A percentile compares a stretch with the other conserved stretches of the same genome.
Evolutionary conservation across 768 basidiomycete genomes (phyloP).

Genomic region (Rubroboletus pulcherrimus): DNA sequence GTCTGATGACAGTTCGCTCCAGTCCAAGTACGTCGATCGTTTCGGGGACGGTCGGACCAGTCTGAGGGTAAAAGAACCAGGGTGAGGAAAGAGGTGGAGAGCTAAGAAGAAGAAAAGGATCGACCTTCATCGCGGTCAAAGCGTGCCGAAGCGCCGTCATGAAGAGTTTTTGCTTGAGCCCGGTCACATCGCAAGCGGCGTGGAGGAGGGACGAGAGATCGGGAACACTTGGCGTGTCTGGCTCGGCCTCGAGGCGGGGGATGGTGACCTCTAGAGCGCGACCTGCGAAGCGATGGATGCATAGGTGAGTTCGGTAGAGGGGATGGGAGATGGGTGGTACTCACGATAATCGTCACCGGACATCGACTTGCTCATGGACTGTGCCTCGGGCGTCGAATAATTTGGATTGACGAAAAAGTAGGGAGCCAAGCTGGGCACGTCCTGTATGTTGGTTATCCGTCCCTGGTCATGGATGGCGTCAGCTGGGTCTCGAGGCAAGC

Average conservation of each 20-base stretch:
- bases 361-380: conserved; percentile 46
- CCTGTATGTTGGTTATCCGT: conserved; percentile 64
- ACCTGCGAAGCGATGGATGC: not conserved
- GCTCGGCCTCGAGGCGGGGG: not conserved
- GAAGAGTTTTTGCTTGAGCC: conserved; percentile 47
- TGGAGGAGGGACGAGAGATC: conserved; percentile 41
- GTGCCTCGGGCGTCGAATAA: conserved; percentile 50
- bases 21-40: conserved; percentile 37
- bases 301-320: not conserved
- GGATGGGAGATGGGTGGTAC: conserved; percentile 2
- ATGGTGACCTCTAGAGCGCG: conserved; percentile 8
- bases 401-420: conserved; percentile 80
- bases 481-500: not conserved
- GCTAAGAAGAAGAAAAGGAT: conserved; percentile 9
- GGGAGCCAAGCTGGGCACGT: conserved; percentile 63
- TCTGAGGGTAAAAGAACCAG: conserved; percentile 21
- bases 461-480: conserved; percentile 39
- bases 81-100: not conserved
- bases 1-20: conserved; percentile 21
- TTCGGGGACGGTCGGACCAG: conserved; percentile 41
- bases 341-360: conserved; percentile 43
- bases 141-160: conserved; percentile 76
- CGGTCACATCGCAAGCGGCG: conserved; percentile 38
- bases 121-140: conserved; percentile 81
- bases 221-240: not conserved